Base-by-base conservation (phyloP, 495 filamentous ascomycete species). In the Trichoderma reesei region DNA sequence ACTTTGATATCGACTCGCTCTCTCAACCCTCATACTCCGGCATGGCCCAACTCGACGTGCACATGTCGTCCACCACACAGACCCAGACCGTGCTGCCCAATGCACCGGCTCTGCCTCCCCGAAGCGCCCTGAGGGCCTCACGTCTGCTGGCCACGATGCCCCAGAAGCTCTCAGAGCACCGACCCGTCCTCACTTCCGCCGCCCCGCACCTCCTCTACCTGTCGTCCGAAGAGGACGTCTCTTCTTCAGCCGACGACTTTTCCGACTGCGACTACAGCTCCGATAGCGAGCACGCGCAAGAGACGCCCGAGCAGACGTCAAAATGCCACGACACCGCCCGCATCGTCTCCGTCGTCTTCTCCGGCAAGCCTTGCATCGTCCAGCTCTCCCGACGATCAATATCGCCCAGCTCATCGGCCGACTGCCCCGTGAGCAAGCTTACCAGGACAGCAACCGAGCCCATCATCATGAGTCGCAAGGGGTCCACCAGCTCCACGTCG, bases 171-270 rank as follows among this genome's bases (percentile, higher is more conserved):
- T 61, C 63, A 72, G 1, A 65, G 65, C n/a, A 67, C 65, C 56
- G 41, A 44, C 61, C 61, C 41, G 38, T 42, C 16, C 65, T 75
- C 67, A 65, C 64, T 41, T 66, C 68, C 62, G 66, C 67, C 63
- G 69, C 73, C n/a, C 74, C 78, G 3, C 76, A 79, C 66, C 74
- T 78, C 61, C 65, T 77, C 60, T 82, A 82, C 67, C 77, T 82
- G 20, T 82, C 79, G 9, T 80, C 78, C 5, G 79, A 82, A 61
- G 79, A 82, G 66, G 78, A 80, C 56, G 79, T 73, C 54, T 82
- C 79, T 16, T 80, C 79, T 0, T 76, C 78, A 36, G 75, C 79
- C 33, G 78, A 80, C 66, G 78, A 80, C 68, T 78, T 78, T 59
- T 82, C 78, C 60, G 79, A 80, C 66, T 78, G 76, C 67, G 78